Evolutionary conservation across 2,329 filamentous ascomycete genomes (phyloP).

Genomic region (Aspergillus glaucus): DNA sequence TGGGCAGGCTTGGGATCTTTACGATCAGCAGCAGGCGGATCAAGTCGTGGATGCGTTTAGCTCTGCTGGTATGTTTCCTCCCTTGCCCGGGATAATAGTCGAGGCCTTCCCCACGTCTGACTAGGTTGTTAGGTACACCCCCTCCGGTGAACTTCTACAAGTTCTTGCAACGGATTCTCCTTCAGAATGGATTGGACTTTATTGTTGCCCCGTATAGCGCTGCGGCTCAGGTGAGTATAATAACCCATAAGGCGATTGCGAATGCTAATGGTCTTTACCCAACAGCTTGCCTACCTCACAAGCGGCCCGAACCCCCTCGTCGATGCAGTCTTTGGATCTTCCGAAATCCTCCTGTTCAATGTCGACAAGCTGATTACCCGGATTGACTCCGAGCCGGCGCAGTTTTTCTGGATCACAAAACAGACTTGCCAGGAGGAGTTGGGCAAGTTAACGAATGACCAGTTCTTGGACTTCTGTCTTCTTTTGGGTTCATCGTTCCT

Average conservation of each 20-base stretch:
- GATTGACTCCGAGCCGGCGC: conserved; percentile 51
- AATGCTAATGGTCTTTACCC: background rate
- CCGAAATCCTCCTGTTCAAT: conserved; percentile 79
- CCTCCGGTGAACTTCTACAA: conserved; percentile 67
- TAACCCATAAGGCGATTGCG: background rate
- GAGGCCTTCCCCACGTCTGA: conserved; percentile 15
- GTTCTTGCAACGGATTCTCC: conserved; percentile 68
- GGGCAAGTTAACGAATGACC: conserved; percentile 57
- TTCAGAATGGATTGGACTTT: conserved; percentile 64
- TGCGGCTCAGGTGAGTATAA: conserved; percentile 68
- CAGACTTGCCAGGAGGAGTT: conserved; percentile 64
- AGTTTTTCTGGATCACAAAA: conserved; percentile 60
- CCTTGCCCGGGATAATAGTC: background rate
- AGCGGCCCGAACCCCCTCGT: conserved; percentile 61
- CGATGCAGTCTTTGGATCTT: conserved; percentile 74
- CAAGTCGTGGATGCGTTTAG: conserved; percentile 84
- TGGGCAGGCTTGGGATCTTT: conserved; percentile 77
- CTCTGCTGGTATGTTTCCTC: conserved; percentile 58
- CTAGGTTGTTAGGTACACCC: conserved; percentile 54
- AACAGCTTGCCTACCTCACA: conserved; percentile 65
- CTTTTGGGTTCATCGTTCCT: conserved; percentile 79
- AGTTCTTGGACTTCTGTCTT: conserved; percentile 77
- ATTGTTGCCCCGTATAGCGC: conserved; percentile 82
- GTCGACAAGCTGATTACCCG: conserved; percentile 66
- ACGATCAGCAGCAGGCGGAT: conserved; percentile 72